phyloP scores from a whole-genome alignment of 495 filamentous ascomycete species.

The Sporormia fimetaria region DNA sequence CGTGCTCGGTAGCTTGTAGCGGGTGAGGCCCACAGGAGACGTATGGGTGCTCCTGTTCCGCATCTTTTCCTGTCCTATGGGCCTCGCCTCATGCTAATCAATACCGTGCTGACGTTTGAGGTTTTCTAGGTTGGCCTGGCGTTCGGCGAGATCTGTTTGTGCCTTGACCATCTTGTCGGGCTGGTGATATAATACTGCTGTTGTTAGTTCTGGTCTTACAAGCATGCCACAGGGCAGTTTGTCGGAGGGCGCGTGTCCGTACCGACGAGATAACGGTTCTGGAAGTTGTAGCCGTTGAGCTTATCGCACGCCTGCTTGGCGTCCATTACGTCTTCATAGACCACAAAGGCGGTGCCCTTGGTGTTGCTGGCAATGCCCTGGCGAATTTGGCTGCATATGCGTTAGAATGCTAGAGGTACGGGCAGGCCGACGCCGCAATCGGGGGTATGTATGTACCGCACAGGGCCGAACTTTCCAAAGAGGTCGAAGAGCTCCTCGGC shows the following conservation, averaged over 20 bases:
- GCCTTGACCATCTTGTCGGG: constrained; percentile 92
- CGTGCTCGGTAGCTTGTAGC: constrained; percentile 2
- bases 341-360: constrained; percentile 96
- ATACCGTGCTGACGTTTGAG: constrained; percentile 96
- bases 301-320: constrained; percentile 98
- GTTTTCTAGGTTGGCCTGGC: constrained; percentile 94
- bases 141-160: constrained; percentile 86
- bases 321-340: constrained; percentile 99
- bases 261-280: constrained; percentile 98
- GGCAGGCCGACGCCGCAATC: neutral
- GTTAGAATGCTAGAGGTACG: constrained; percentile 3
- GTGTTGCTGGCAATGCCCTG: constrained; percentile 95
- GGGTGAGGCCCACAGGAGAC: constrained; percentile 22
- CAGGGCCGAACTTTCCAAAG: constrained; percentile 87
- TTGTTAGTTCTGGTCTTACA: neutral
- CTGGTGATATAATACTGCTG: constrained; percentile 87
- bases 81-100: constrained; percentile 57
- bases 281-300: constrained; percentile 99
- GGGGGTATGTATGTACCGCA: constrained; percentile 53
- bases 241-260: constrained; percentile 35
- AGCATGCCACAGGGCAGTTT: too few relatives aligned
- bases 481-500: constrained; percentile 89
- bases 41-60: constrained; percentile 11
- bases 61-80: constrained; percentile 15
- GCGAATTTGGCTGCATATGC: constrained; percentile 73